Base-by-base conservation (phyloP, 805 yeast species). In the Metschnikowia lunata region DNA sequence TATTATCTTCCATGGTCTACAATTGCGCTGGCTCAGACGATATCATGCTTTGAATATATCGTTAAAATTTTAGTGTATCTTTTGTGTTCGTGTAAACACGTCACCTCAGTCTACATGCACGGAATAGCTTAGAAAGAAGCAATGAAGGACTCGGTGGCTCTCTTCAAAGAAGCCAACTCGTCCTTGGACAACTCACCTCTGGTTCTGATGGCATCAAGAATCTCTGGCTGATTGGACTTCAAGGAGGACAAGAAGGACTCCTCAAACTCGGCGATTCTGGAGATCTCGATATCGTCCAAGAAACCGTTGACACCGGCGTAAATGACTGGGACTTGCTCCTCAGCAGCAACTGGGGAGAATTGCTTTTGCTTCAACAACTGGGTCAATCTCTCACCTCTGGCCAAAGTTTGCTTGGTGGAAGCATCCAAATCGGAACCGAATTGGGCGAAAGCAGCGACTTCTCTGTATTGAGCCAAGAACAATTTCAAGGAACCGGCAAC, bases 401-500 rank as follows among this genome's bases (percentile, higher is more conserved):
- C 78, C 74, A 93, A 84, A 67, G 99, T 93, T 80, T 89, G 97
- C 82, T 91, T 93, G 76, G 99, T 93, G 51, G 97, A 89, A 63
- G 99, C 98, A 77, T 93, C 99, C 74, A 93, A 83, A 78, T 93
- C 99, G 62, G 99, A 93, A 85, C 99, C 99, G 83, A 93, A 93
- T 83, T 93, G 99, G 66, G 99, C 99, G 76, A 93, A 93, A 66
- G 99, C 99, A 72, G 99, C 99, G 65, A 93, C 99, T 85, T 93
- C 99, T 88, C 99, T 90, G 87, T 93, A 93, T 82, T 93, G 99
- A 66, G 99, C 99, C 83, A 93, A 87, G 97, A 89, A 93, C 75
- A 93, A 88, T 78, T 93, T 93, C 79, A 93, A 86, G 62, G 99
- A 93, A 85, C 99, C 99, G 62, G 99, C 99, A 76, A 93, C 98